Evolutionary conservation across 176 grass and related monocot species (phyloP), one percentile per base, ranked within the genome.

Genomic region (Zea luxurians): DNA sequence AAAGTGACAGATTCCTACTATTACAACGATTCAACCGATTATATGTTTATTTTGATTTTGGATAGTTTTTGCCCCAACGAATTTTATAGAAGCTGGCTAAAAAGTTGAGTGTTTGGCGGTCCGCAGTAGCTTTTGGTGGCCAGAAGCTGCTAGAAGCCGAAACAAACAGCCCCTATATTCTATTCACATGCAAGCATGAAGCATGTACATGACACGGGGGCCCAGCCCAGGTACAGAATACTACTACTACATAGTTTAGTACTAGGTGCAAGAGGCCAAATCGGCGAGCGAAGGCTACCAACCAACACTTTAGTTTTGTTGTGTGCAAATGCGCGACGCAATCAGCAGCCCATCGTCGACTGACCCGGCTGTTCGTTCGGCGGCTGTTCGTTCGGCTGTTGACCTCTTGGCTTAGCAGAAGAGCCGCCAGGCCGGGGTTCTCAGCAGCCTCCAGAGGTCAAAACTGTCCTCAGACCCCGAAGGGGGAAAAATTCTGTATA

Each of bases 391-490:
- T 71, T 84, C 34, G 43, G 44, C 11, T 61, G 69, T 59, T 70
- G 72, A 76, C 84, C 84, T 65, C 84, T 86, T 86, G 73, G 73
- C 16, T 71, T 65, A 69, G 55, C 71, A 64, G 64, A 78, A 73
- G 78, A 77, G 84, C 65, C 64, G 65, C 46, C 57, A 27, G 11
- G 45, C 6, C 42, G 5, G 42, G 42, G 42, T 27, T 4, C 6
- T 44, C 84, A 64, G 53, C 42, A 37, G 43, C 6, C 38, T 11
- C 45, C 46, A 70, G 64, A 52, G 71, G 78, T 17, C 72, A 64
- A 55, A 55, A 2, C 5, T 54, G 68, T 81, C 7, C 43, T 44
- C 36, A 43, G 18, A 61, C 6, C 35, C 53, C 70, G 5, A 61
- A 47, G 27, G 27, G 27, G 27, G 27, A 27, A 27, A 27, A 0